These are phyloP conservation scores for Phytopythium kandeliae DNA, from an alignment of 352 stramenopile species.

Conservation along the genomic window DNA sequence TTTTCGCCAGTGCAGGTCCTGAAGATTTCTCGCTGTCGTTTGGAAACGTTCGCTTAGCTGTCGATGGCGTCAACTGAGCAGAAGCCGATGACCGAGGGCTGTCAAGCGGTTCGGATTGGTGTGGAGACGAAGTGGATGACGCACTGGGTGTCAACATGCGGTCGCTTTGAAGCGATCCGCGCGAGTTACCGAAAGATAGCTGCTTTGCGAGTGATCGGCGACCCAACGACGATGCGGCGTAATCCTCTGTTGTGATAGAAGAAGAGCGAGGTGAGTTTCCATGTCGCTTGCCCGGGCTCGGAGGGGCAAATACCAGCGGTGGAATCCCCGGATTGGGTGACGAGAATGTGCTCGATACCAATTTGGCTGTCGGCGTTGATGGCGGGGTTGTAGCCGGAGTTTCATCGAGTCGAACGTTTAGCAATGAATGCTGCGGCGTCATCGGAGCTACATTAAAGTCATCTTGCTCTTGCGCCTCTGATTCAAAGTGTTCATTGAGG, in stretches of 20 bases:
- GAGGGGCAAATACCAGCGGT: neutral
- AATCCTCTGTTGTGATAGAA: neutral
- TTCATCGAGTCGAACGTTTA: neutral
- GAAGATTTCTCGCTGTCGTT: neutral
- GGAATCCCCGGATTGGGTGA: conserved; percentile 10
- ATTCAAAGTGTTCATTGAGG: neutral
- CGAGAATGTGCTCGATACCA: neutral
- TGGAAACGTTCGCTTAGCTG: neutral
- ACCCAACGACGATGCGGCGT: neutral
- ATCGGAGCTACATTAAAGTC: neutral
- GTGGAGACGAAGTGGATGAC: neutral
- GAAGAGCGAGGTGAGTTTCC: conserved; percentile 1
- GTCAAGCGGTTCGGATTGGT: neutral
- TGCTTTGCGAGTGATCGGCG: conserved; percentile 4
- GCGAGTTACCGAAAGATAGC: neutral
- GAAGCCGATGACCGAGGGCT: neutral
- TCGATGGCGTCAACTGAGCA: neutral
- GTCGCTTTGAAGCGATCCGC: neutral
- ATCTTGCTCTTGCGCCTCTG: neutral
- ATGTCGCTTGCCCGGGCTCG: conserved; percentile 6
- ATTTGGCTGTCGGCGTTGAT: conserved; percentile 1
- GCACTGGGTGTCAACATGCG: neutral
- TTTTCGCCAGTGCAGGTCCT: neutral
- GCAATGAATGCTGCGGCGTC: neutral
- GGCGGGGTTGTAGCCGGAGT: neutral